phyloP scores from a whole-genome alignment of 2,329 filamentous ascomycete genomes.

The Calonectria pteridis region DNA sequence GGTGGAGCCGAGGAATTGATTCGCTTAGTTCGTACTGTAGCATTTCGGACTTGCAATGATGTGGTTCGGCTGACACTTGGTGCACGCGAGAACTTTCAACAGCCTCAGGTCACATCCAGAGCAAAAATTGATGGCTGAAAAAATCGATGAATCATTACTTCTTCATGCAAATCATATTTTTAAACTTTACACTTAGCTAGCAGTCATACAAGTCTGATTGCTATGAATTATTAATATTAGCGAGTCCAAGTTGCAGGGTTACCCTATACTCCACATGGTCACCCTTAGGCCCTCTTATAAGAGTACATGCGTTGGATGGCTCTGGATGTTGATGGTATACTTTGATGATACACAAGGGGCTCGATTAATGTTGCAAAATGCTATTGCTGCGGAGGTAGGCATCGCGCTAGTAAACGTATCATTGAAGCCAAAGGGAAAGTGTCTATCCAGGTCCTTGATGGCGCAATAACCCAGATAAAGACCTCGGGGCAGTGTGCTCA shows the following conservation, averaged over 20 bases:
- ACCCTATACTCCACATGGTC: background rate
- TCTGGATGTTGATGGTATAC: background rate
- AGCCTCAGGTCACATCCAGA: background rate
- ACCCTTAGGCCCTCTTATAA: background rate
- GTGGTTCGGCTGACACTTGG: background rate
- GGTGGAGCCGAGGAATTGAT: background rate
- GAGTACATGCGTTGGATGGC: background rate
- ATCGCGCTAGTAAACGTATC: background rate
- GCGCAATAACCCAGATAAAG: background rate
- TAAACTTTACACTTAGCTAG: background rate
- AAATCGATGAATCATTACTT: background rate
- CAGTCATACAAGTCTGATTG: background rate
- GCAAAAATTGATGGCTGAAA: background rate
- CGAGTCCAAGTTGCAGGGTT: background rate
- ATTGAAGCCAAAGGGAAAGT: background rate
- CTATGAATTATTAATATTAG: background rate
- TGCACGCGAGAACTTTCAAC: background rate
- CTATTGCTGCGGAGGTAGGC: too few species aligned
- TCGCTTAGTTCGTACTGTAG: background rate
- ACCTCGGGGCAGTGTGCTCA: too few species aligned
- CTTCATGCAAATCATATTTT: background rate
- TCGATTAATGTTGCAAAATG: too few species aligned
- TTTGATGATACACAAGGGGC: too few species aligned
- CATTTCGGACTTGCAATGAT: background rate
- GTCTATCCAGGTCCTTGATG: background rate